These are phyloP conservation scores for Coccomyxa sp. DNA, from an alignment of 139 green algal genomes.

Conservation along the genomic window DNA sequence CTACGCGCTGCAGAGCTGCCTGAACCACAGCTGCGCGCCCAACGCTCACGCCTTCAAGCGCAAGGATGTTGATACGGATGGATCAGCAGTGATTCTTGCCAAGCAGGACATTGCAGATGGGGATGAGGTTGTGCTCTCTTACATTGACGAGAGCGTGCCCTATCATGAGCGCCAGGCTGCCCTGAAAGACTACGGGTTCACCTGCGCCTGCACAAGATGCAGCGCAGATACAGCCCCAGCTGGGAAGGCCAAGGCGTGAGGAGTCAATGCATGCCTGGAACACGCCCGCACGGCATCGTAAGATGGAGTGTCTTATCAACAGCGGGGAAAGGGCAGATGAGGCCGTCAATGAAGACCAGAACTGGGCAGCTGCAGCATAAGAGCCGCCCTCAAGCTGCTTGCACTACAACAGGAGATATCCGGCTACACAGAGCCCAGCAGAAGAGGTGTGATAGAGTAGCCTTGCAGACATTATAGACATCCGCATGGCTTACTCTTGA, in stretches of 20 bases:
- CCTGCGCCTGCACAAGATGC: conserved; percentile 56
- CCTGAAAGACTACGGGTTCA: conserved; percentile 82
- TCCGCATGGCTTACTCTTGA: no score
- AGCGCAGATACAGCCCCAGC: conserved; percentile 14
- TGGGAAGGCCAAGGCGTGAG: neutral
- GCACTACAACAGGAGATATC: no score
- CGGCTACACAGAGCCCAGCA: no score
- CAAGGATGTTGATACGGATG: conserved; percentile 24
- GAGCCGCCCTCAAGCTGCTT: no score
- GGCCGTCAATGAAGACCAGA: no score
- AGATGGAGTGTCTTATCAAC: no score
- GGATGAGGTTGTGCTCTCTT: conserved; percentile 72
- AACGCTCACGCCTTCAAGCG: conserved; percentile 60
- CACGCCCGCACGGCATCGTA: no score
- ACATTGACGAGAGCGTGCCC: conserved; percentile 62
- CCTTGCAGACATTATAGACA: no score
- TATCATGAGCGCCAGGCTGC: conserved; percentile 37
- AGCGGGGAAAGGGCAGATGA: no score
- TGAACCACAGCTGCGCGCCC: conserved; percentile 89
- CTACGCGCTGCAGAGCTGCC: conserved; percentile 78
- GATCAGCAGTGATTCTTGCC: conserved; percentile 49
- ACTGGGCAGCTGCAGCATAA: no score
- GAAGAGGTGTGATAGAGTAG: no score
- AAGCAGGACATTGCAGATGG: conserved; percentile 43
- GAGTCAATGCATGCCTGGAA: no score